Conservation (phyloP, 2,329 filamentous ascomycete species). For the Nothomitra cinnamomea region DNA sequence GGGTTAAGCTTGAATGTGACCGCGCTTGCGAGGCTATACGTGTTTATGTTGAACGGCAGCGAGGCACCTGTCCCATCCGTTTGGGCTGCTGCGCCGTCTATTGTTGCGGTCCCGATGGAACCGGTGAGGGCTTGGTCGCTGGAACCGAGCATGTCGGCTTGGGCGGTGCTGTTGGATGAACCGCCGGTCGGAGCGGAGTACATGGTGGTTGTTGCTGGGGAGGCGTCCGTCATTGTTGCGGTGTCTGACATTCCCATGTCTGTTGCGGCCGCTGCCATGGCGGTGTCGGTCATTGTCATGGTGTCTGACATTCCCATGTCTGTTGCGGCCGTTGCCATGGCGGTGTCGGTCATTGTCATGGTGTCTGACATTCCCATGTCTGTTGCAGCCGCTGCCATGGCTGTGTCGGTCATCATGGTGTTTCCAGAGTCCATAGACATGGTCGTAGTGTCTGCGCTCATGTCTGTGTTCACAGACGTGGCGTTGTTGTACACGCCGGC, state of each 20-base stretch:
- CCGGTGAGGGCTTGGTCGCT: not conserved
- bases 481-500: too few species aligned
- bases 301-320: not conserved
- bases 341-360: not conserved
- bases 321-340: not conserved
- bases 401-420: not conserved
- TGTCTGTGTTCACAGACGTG: too few species aligned
- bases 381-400: not conserved
- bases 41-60: not conserved
- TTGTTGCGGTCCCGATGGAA: not conserved
- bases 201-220: not conserved
- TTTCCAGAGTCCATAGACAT: too few species aligned
- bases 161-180: not conserved
- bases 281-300: not conserved
- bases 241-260: too few species aligned
- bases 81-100: not conserved
- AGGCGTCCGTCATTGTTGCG: not conserved
- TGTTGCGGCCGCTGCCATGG: not conserved
- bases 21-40: not conserved
- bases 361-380: not conserved
- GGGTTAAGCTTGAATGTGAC: not conserved
- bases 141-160: not conserved
- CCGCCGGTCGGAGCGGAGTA: not conserved
- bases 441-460: too few species aligned
- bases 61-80: not conserved